Evolutionary conservation across 2,329 filamentous ascomycete genomes (phyloP).

Genomic region (Fusarium oxysporum): DNA sequence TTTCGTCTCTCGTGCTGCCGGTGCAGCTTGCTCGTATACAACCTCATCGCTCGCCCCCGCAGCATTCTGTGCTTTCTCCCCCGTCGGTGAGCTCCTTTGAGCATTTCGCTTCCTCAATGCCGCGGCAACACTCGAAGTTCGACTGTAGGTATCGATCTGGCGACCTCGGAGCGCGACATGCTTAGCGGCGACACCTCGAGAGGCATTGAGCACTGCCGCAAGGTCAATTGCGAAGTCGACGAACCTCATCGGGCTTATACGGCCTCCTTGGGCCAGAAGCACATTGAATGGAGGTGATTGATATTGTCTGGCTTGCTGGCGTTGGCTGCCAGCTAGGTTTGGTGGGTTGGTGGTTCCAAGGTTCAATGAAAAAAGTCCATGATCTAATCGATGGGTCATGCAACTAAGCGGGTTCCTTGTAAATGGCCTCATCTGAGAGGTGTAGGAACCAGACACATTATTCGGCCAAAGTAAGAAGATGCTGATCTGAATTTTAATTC

Average conservation of each 20-base stretch:
- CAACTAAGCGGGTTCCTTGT: slow-evolving; percentile 47
- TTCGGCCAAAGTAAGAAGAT: background rate
- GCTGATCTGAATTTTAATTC: background rate
- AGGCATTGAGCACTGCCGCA: slow-evolving; percentile 76
- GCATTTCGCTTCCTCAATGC: slow-evolving; percentile 48
- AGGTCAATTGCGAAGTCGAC: slow-evolving; percentile 76
- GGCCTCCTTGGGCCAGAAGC: slow-evolving; percentile 39
- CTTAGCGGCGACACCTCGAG: slow-evolving; percentile 73
- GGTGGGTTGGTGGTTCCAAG: slow-evolving; percentile 24
- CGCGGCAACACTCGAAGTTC: slow-evolving; percentile 58
- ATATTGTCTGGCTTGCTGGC: slow-evolving; percentile 29
- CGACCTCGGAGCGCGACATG: slow-evolving; percentile 68
- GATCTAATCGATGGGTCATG: slow-evolving; percentile 45
- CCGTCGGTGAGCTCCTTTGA: slow-evolving; percentile 2
- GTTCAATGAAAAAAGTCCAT: slow-evolving; percentile 38
- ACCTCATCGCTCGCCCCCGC: slow-evolving; percentile 6
- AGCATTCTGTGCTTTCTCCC: slow-evolving; percentile 3
- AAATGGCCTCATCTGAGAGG: background rate
- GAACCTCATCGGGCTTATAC: slow-evolving; percentile 63
- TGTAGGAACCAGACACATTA: background rate
- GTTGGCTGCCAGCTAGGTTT: slow-evolving; percentile 33
- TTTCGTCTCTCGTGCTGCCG: slow-evolving; percentile 15
- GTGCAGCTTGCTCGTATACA: slow-evolving; percentile 24
- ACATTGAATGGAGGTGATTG: slow-evolving; percentile 37
- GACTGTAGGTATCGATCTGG: slow-evolving; percentile 64